phyloP scores from a whole-genome alignment of 148 eudicot species.

The Rhododendron mucronatum region DNA sequence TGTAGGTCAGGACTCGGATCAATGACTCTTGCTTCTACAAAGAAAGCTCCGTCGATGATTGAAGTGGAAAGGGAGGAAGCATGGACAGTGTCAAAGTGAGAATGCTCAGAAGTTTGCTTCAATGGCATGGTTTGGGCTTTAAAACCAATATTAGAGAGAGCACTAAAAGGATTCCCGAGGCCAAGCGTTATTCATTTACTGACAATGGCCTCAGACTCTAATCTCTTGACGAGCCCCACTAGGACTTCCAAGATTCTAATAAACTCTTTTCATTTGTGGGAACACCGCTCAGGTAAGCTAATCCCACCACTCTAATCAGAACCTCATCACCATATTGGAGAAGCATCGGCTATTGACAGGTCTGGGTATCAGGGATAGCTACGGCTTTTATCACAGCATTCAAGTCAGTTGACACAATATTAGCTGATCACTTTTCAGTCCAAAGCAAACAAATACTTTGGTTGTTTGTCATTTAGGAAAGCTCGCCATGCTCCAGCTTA shows the following conservation, averaged over 20 bases:
- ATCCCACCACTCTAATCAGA: background rate
- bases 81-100: background rate
- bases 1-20: background rate
- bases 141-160: conserved; percentile 1
- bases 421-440: background rate
- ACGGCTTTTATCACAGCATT: background rate
- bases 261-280: background rate
- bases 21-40: background rate
- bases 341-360: background rate
- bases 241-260: background rate
- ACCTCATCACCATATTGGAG: background rate
- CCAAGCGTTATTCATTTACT: background rate
- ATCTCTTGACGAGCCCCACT: background rate
- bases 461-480: background rate
- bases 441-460: background rate
- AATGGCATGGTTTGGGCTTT: background rate
- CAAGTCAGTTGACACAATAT: conserved; percentile 1
- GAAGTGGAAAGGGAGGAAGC: background rate
- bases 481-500: background rate
- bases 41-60: background rate
- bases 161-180: background rate
- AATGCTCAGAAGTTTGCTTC: background rate
- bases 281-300: background rate
- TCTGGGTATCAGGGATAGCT: background rate
- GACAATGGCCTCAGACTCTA: background rate